Conservation (phyloP, 108 stramenopile species). For the Phaeodactylum tricornutum region DNA sequence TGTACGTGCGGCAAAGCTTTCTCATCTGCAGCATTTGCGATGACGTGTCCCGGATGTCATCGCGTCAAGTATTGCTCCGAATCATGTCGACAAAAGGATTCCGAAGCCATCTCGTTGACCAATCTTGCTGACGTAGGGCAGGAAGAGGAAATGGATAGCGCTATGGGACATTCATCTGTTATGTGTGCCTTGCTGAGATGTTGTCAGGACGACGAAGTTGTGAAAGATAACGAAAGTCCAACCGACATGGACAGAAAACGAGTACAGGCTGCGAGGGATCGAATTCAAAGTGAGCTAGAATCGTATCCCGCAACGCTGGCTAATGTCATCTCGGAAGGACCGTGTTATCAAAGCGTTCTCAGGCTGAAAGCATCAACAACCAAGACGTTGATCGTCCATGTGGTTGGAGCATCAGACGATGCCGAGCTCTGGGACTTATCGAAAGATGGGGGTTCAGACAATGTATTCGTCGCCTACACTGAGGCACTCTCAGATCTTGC, state of each 20-base stretch:
- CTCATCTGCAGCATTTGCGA: neutral
- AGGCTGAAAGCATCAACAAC: conserved; percentile 1
- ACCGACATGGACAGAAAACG: conserved; percentile 8
- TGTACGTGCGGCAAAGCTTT: conserved; percentile 27
- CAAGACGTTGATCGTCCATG: conserved; percentile 49
- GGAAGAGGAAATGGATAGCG: conserved; percentile 35
- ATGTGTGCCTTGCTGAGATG: conserved; percentile 57
- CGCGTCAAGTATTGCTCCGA: conserved; percentile 76
- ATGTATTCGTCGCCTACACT: conserved; percentile 52
- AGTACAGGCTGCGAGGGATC: conserved; percentile 46
- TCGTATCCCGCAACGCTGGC: conserved; percentile 84
- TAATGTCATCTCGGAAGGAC: conserved; percentile 53
- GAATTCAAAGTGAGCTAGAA: conserved; percentile 68
- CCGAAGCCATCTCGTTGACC: conserved; percentile 1
- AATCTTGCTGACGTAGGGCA: conserved; percentile 9
- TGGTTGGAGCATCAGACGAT: conserved; percentile 71
- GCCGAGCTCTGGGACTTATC: conserved; percentile 63
- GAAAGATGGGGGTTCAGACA: conserved; percentile 5
- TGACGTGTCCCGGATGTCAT: conserved; percentile 44
- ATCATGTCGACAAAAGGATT: conserved; percentile 41
- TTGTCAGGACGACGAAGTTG: conserved; percentile 66
- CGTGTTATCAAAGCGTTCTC: conserved; percentile 35
- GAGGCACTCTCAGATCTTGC: conserved; percentile 69
- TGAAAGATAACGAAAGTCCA: conserved; percentile 20
- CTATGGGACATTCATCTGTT: conserved; percentile 63